A percentile compares a stretch with the other conserved stretches of the same genome.
Evolutionary conservation across 371 early-diverging fungal species (phyloP).

Genomic region (Apophysomyces variabilis): DNA sequence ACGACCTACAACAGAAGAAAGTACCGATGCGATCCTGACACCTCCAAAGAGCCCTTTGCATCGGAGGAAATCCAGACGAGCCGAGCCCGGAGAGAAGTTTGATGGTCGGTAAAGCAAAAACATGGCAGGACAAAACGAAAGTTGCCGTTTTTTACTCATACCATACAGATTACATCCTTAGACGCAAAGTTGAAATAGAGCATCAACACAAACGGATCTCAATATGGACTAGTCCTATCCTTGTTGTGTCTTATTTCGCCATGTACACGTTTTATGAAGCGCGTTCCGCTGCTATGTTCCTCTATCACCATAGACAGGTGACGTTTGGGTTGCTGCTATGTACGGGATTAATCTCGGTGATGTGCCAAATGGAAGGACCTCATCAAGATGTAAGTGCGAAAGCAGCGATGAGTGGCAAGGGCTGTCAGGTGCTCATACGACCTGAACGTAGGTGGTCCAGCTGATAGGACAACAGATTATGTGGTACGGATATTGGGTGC

Average conservation of each 20-base stretch:
- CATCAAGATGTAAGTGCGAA: slow-evolving; percentile 25
- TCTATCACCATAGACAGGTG: slow-evolving; percentile 16
- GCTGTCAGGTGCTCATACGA: slow-evolving; percentile 2
- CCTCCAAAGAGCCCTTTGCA: slow-evolving; percentile 9
- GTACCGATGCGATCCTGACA: neutral
- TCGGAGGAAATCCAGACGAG: slow-evolving; percentile 25
- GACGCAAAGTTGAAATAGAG: slow-evolving; percentile 28
- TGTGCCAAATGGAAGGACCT: slow-evolving; percentile 27
- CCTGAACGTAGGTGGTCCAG: slow-evolving; percentile 15
- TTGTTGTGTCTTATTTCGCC: slow-evolving; percentile 27
- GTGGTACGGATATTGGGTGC: slow-evolving; percentile 90
- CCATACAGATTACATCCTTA: slow-evolving; percentile 27
- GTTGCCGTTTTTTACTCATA: neutral
- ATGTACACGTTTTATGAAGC: slow-evolving; percentile 31
- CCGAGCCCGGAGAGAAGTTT: slow-evolving; percentile 33
- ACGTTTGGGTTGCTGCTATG: slow-evolving; percentile 18
- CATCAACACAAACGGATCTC: slow-evolving; percentile 27
- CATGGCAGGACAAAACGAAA: neutral
- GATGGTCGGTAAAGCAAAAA: slow-evolving; percentile 20
- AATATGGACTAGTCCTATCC: slow-evolving; percentile 29
- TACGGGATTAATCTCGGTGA: slow-evolving; percentile 8
- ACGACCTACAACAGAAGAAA: neutral
- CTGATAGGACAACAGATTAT: slow-evolving; percentile 29
- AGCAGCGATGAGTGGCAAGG: neutral
- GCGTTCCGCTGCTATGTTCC: slow-evolving; percentile 16